Base-by-base conservation (phyloP, 148 eudicot genomes). In the Camellia lanceoleosa region DNA sequence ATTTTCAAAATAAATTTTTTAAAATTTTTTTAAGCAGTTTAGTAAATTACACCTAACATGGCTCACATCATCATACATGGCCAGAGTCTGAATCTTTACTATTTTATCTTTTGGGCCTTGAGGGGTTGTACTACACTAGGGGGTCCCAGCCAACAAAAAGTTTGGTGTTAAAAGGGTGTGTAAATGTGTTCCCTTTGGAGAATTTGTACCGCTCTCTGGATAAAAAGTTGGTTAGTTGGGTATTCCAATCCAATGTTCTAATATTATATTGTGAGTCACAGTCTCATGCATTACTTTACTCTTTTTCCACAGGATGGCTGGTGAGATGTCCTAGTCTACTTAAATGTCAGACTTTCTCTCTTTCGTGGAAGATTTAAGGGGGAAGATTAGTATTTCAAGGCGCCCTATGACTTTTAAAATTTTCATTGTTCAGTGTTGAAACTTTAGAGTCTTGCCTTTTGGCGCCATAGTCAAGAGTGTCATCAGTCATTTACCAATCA, bases 271-370 rank as follows among this genome's bases (percentile, higher is more conserved):
- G 38, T 7, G 60, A 58, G 76, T 79, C 71, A 64, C 64, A 67
- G 79, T 66, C 62, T 73, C 8, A 59, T 71, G 78, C 41, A 44
- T 43, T 15, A 65, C 79, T 78, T 80, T 80, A 30, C 38, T 46
- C 55, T 81, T 30, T 74, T 49, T 79, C 30, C 44, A n/a, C 38
- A 52, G 79, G 44, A 7, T 9, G 18, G 81, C 47, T 74, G 84
- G 20, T 85, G 80, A 79, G 3, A 76, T 76, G 87, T 85, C 85
- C 71, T 70, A 47, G 75, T 80, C 81, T 68, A 63, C 76, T 82
- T 79, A 43, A 68, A 23, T 80, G 60, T 20, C 76, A 81, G 76
- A 5, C 59, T 20, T 59, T 23, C 46, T 46, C 62, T 55, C 62
- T 55, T 54, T 75, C 10, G 79, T 41, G 52, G 67, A 12, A 63